Evolutionary conservation across 2,329 filamentous ascomycete species (phyloP).

Genomic region (Byssoonygena ceratinophila): DNA sequence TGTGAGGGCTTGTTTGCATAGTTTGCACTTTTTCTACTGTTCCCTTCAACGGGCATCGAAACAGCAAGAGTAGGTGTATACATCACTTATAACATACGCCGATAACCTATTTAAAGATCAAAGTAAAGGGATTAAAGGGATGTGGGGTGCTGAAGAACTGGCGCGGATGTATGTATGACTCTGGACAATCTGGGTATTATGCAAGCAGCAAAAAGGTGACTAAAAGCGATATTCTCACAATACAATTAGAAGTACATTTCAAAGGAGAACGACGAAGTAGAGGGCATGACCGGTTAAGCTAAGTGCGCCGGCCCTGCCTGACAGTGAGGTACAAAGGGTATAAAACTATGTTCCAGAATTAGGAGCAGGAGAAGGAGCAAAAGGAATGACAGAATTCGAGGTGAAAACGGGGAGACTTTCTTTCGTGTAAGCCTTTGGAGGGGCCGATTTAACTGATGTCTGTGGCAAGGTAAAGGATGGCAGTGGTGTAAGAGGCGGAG

Average conservation of each 20-base stretch:
- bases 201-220: background rate
- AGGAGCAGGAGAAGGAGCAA: constrained; percentile 21
- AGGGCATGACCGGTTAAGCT: background rate
- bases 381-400: constrained; percentile 36
- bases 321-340: background rate
- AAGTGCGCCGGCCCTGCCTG: background rate
- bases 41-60: too few species aligned
- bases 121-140: background rate
- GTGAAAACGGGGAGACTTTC: constrained; percentile 42
- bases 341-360: background rate
- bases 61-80: too few species aligned
- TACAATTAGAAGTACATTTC: background rate
- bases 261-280: background rate
- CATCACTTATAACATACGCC: too few species aligned
- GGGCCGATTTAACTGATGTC: constrained; percentile 24
- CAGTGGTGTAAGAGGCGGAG: constrained; percentile 14
- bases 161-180: background rate
- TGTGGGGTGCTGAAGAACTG: background rate
- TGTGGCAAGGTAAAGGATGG: constrained; percentile 15
- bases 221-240: background rate
- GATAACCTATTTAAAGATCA: too few species aligned
- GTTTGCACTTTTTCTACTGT: too few species aligned
- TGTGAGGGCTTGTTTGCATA: too few species aligned
- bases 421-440: constrained; percentile 28
- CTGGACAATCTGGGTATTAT: constrained; percentile 1